Evolutionary conservation across 441 rosid species (phyloP).

Genomic region (Gossypium lobatum): DNA sequence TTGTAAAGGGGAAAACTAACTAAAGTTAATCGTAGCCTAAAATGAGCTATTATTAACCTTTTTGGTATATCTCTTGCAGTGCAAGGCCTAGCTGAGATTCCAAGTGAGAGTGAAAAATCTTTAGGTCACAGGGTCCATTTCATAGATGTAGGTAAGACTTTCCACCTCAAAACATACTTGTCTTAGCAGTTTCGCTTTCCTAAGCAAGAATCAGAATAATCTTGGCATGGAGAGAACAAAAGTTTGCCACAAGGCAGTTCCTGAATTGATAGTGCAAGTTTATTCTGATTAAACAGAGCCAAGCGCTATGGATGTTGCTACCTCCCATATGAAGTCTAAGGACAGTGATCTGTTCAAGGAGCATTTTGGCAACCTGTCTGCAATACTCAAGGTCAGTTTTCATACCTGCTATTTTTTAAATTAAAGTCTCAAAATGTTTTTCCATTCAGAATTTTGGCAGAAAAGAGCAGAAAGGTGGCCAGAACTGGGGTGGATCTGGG

Average conservation of each 20-base stretch:
- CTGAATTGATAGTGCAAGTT: constrained; percentile 19
- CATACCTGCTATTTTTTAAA: not conserved
- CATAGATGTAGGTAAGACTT: constrained; percentile 8
- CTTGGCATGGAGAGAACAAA: constrained; percentile 14
- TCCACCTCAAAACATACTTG: constrained; percentile 13
- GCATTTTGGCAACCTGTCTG: constrained; percentile 52
- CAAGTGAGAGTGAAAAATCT: constrained; percentile 12
- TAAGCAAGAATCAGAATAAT: constrained; percentile 1
- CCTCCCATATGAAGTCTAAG: constrained; percentile 21
- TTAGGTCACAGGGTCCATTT: constrained; percentile 9
- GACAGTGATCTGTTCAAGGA: constrained; percentile 41
- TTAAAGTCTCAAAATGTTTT: not conserved
- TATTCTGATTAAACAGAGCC: constrained; percentile 23
- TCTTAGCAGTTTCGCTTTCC: not conserved
- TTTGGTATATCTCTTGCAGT: constrained; percentile 15
- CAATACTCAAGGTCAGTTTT: constrained; percentile 37
- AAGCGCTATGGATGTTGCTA: constrained; percentile 21
- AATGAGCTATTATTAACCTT: not conserved
- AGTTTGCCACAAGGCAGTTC: constrained; percentile 5
- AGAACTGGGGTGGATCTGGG: not conserved
- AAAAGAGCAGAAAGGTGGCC: not conserved
- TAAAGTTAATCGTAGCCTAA: not conserved
- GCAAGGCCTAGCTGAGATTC: constrained; percentile 19
- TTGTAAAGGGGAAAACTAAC: not conserved
- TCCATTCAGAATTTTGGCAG: not conserved